Evolutionary conservation across 768 basidiomycete genomes (phyloP).

Genomic region (Termitomyces sp.): DNA sequence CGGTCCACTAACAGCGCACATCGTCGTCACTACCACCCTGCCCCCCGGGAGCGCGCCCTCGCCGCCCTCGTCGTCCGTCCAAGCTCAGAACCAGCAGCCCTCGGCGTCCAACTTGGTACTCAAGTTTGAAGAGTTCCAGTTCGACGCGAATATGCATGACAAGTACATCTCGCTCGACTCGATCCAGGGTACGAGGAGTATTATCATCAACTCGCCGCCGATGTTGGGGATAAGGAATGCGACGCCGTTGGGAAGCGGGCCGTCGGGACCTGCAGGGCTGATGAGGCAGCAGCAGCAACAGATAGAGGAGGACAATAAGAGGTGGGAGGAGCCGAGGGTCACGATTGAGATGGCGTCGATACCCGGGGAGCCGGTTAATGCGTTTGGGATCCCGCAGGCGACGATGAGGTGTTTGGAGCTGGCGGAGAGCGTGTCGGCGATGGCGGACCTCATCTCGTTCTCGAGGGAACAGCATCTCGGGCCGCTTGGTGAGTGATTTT

Average conservation of each 20-base stretch:
- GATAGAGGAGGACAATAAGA: constrained; percentile 48
- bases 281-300: constrained; percentile 18
- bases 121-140: constrained; percentile 71
- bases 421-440: constrained; percentile 77
- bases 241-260: no score
- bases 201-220: constrained; percentile 23
- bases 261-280: no score
- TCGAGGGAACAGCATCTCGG: constrained; percentile 52
- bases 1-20: constrained; percentile 69
- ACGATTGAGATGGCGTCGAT: constrained; percentile 60
- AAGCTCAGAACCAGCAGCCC: no score
- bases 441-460: constrained; percentile 73
- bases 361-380: constrained; percentile 82
- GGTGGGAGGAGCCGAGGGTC: constrained; percentile 65
- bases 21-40: constrained; percentile 36
- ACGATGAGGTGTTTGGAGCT: constrained; percentile 89
- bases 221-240: no score
- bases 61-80: background rate
- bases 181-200: constrained; percentile 46
- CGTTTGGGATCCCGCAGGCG: constrained; percentile 84
- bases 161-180: constrained; percentile 69
- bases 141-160: constrained; percentile 70
- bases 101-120: constrained; percentile 38
- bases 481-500: constrained; percentile 63
- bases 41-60: constrained; percentile 24